These are phyloP conservation scores for Aristolochia fimbriata DNA, from an alignment of 164 flowering plant genomes.

Conservation along the genomic window DNA sequence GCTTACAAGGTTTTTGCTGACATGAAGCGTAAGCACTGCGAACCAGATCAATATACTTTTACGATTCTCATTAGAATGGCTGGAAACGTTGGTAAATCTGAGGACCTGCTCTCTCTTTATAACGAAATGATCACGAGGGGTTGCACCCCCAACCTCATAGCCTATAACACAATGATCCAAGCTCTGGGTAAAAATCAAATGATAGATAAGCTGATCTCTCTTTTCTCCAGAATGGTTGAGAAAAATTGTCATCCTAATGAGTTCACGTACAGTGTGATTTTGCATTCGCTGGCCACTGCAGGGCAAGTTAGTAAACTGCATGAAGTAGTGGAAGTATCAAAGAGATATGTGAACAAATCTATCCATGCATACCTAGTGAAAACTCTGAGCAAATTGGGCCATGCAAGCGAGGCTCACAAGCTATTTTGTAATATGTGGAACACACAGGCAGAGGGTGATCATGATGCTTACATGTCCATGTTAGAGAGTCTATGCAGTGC, in stretches of 20 bases:
- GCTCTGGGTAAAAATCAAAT: conserved; percentile 53
- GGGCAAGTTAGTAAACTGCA: conserved; percentile 66
- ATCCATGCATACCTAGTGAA: conserved; percentile 73
- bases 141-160: conserved; percentile 43
- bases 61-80: conserved; percentile 79
- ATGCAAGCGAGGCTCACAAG: conserved; percentile 86
- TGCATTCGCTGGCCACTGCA: conserved; percentile 49
- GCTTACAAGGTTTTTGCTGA: conserved; percentile 63
- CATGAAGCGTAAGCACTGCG: conserved; percentile 70
- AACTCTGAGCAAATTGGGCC: conserved; percentile 66
- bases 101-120: conserved; percentile 55
- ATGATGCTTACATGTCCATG: conserved; percentile 75
- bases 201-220: conserved; percentile 55
- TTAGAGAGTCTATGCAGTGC: conserved; percentile 69
- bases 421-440: conserved; percentile 93
- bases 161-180: conserved; percentile 76
- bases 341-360: conserved; percentile 52
- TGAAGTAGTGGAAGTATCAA: conserved; percentile 60
- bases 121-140: conserved; percentile 73
- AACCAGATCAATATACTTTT: conserved; percentile 80
- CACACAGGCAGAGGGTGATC: conserved; percentile 67
- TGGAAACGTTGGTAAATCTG: conserved; percentile 53
- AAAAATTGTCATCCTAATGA: conserved; percentile 77
- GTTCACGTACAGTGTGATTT: conserved; percentile 67
- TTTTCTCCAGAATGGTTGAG: conserved; percentile 76